Conservation (phyloP, 805 yeast genomes). For the Candida boidinii region DNA sequence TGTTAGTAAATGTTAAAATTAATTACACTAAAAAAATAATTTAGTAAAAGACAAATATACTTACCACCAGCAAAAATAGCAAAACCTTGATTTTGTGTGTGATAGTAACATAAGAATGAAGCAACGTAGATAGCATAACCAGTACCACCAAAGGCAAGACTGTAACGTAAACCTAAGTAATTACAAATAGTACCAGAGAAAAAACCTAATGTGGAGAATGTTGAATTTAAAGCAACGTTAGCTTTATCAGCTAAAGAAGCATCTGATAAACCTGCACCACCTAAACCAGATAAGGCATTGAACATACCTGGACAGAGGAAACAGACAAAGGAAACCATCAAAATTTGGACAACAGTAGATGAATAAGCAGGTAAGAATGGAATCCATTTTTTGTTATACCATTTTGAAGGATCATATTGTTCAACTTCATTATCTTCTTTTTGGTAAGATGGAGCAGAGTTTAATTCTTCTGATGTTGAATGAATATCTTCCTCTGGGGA, state of each 20-base stretch:
- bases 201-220: slow-evolving; percentile 51
- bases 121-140: slow-evolving; percentile 49
- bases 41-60: too few relatives aligned
- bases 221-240: slow-evolving; percentile 42
- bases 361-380: slow-evolving; percentile 29
- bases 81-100: slow-evolving; percentile 39
- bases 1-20: too few relatives aligned
- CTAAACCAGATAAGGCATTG: slow-evolving; percentile 43
- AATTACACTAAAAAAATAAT: too few relatives aligned
- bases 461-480: too few relatives aligned
- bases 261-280: slow-evolving; percentile 34
- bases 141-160: slow-evolving; percentile 43
- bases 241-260: slow-evolving; percentile 36
- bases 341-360: slow-evolving; percentile 31
- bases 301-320: slow-evolving; percentile 45
- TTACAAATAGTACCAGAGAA: slow-evolving; percentile 49
- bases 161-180: slow-evolving; percentile 34
- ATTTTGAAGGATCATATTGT: slow-evolving; percentile 7
- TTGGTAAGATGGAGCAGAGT: neutral
- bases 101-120: slow-evolving; percentile 39
- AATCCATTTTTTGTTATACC: slow-evolving; percentile 30
- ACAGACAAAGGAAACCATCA: slow-evolving; percentile 36
- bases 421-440: neutral
- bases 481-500: neutral
- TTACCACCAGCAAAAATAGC: slow-evolving; percentile 39